Percentiles rank a stretch among this genome's conserved stretches.
phyloP scores from a whole-genome alignment of 2,329 filamentous ascomycete genomes.

The Paramyrothecium sp. region DNA sequence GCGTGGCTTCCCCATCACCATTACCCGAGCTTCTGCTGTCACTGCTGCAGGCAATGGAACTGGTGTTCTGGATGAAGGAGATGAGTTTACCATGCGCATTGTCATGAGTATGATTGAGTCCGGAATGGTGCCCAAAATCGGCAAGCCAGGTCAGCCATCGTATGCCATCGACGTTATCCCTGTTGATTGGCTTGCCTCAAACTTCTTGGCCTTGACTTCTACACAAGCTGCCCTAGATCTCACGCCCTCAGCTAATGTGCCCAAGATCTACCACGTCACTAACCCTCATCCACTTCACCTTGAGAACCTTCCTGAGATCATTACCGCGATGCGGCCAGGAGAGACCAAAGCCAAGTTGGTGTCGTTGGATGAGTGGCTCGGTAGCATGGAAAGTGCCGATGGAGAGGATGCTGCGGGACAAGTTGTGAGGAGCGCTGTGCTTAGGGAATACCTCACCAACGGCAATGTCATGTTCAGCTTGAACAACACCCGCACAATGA shows the following conservation, averaged over 20 bases:
- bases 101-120: constrained; percentile 19
- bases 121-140: constrained; percentile 17
- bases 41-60: constrained; percentile 12
- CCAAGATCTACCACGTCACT: constrained; percentile 18
- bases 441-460: constrained; percentile 17
- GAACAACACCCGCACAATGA: constrained; percentile 14
- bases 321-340: constrained; percentile 13
- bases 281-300: constrained; percentile 19
- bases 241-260: constrained; percentile 2
- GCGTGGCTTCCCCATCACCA: constrained; percentile 20
- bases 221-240: constrained; percentile 6
- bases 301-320: constrained; percentile 15
- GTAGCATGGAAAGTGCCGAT: constrained; percentile 6
- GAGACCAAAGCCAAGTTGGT: constrained; percentile 9
- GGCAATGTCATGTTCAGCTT: constrained; percentile 21
- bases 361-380: constrained; percentile 13
- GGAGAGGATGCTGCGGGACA: constrained; percentile 11
- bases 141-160: constrained; percentile 14
- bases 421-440: constrained; percentile 15
- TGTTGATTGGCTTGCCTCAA: constrained; percentile 18
- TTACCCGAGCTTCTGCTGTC: constrained; percentile 17
- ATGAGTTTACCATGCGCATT: constrained; percentile 20
- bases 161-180: constrained; percentile 19
- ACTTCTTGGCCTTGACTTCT: constrained; percentile 15
- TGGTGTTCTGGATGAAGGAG: constrained; percentile 12